Evolutionary conservation across 179 eudicot genomes (phyloP).

Genomic region (Amaranthus tricolor): DNA sequence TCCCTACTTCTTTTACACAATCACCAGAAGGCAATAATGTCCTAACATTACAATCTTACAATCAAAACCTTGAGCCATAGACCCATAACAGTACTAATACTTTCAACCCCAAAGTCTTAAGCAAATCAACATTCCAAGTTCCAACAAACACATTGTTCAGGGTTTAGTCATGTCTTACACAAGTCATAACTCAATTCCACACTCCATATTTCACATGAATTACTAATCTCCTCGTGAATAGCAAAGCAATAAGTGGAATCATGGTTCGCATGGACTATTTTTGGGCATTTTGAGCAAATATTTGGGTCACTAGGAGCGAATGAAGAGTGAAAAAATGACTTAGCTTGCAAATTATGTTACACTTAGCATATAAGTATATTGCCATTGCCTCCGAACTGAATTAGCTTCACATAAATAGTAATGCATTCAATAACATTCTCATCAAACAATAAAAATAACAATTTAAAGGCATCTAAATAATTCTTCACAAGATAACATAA

Average conservation of each 20-base stretch:
- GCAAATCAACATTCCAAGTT: slow-evolving; percentile 1
- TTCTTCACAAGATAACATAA: background rate
- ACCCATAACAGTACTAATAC: background rate
- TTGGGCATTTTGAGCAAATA: no score
- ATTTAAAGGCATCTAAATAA: background rate
- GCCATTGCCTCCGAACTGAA: background rate
- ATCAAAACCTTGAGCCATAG: background rate
- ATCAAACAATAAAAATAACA: background rate
- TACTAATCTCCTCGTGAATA: no score
- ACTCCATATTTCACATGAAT: background rate
- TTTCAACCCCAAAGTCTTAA: background rate
- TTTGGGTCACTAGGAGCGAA: no score
- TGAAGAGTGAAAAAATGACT: no score
- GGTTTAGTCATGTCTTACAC: background rate
- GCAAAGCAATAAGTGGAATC: no score
- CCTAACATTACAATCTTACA: background rate
- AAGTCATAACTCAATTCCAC: background rate
- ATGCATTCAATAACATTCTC: background rate
- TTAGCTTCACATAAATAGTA: background rate
- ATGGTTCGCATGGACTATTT: no score
- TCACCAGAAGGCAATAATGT: no score
- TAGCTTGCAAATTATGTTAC: no score
- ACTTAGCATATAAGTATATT: background rate
- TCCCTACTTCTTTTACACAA: no score
- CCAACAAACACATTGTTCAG: background rate